Base-by-base conservation (phyloP, 768 basidiomycete species). In the Tricholoma bakamatsutake region DNA sequence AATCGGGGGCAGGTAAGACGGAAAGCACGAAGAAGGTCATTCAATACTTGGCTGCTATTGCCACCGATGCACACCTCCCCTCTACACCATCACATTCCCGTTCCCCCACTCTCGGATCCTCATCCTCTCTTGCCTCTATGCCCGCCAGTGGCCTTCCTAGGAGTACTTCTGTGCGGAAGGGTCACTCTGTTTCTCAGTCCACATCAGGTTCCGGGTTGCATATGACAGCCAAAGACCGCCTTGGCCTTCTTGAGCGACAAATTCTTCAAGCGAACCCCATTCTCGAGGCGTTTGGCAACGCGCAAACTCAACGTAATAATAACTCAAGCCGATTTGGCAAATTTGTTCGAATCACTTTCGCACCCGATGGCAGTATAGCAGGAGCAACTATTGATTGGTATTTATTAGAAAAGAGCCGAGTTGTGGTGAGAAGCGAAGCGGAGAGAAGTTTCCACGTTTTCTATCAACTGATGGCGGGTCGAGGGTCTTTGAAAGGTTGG, bases 301-400 rank as follows among this genome's bases (percentile, higher is more conserved):
- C 97, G 5, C 97, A 98, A 69, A 98, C 97, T 0, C 90, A 97
- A 71, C 78, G 95, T 45, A 99, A 99, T 67, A 98, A 98, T 72
- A 99, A 99, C 66, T 98, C 97, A 1, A 93, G 91, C 80, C 90
- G 97, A 37, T 99, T 99, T 68, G 95, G 94, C 30, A 99, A 99
- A 72, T 99, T 99, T 68, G 90, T 99, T 47, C 80, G 93, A 45
- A 98, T 99, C 58, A 89, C 88, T 66, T 99, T 99, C 71, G 83
- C 91, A 1, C 86, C 90, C 0, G 85, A 90, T 60, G 95, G 96
- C 2, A 93, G 92, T 61, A 99, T 99, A 55, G 90, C 94, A 0
- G 97, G 97, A 0, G 97, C 97, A 24, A 98, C 94, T 66, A 93
- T 98, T 57, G 95, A 99, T 69, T 98, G 97, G 97, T 99, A 99